Percentiles rank a stretch among this genome's conserved stretches.
Conservation (phyloP, 306 rosid species). For the Arachis stenosperma region DNA sequence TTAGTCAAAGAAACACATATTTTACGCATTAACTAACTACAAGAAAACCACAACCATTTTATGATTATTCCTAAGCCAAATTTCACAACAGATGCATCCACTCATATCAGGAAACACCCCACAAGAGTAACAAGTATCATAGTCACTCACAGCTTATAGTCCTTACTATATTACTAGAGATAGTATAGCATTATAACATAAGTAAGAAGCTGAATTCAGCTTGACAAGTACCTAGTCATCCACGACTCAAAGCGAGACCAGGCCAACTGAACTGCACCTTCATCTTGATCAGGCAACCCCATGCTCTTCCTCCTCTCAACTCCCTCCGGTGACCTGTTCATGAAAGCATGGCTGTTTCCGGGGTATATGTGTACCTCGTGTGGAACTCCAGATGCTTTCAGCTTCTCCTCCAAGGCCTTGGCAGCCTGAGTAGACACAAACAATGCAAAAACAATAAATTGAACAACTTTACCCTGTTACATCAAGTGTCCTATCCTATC, state of each 20-base stretch:
- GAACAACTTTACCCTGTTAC: background rate
- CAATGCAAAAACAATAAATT: slow-evolving; percentile 23
- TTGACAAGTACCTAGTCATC: slow-evolving; percentile 70
- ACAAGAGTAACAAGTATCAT: slow-evolving; percentile 12
- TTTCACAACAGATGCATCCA: slow-evolving; percentile 27
- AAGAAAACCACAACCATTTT: slow-evolving; percentile 30
- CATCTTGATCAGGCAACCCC: slow-evolving; percentile 86
- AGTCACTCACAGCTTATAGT: background rate
- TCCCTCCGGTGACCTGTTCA: slow-evolving; percentile 90
- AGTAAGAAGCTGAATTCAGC: slow-evolving; percentile 1
- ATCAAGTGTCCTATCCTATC: background rate
- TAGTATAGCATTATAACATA: slow-evolving; percentile 13
- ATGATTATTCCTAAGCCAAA: slow-evolving; percentile 8
- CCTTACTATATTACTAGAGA: background rate
- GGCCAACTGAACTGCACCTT: slow-evolving; percentile 72
- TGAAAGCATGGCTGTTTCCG: slow-evolving; percentile 83
- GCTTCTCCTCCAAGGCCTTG: slow-evolving; percentile 81
- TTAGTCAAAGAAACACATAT: slow-evolving; percentile 16
- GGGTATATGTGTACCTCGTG: slow-evolving; percentile 80
- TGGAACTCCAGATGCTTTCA: slow-evolving; percentile 84
- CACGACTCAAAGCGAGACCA: slow-evolving; percentile 93
- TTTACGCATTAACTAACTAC: background rate
- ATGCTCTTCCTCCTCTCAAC: slow-evolving; percentile 78
- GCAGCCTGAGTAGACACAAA: slow-evolving; percentile 71
- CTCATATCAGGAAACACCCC: slow-evolving; percentile 9